A percentile compares a stretch with the other conserved stretches of the same genome.
These are phyloP conservation scores for Botrytis hyacinthi DNA, from an alignment of 2,329 filamentous ascomycete genomes.

Conservation along the genomic window DNA sequence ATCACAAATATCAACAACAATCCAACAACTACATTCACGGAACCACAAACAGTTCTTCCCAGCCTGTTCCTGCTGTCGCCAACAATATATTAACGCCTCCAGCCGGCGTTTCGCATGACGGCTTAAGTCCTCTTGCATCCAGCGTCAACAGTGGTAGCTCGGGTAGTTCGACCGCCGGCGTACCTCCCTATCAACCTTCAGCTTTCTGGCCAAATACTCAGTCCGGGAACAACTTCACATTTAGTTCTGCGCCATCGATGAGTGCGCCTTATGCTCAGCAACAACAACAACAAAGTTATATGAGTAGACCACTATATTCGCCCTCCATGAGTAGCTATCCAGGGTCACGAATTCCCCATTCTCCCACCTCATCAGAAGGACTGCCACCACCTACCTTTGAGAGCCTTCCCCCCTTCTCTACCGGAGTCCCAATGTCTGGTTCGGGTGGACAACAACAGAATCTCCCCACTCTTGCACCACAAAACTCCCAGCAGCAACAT, in stretches of 20 bases:
- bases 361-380: constrained; percentile 59
- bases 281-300: constrained; percentile 40
- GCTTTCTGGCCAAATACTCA: constrained; percentile 58
- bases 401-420: constrained; percentile 61
- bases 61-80: constrained; percentile 40
- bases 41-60: constrained; percentile 45
- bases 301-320: constrained; percentile 54
- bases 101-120: constrained; percentile 54
- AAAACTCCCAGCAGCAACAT: constrained; percentile 39
- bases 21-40: constrained; percentile 48
- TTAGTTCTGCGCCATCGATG: constrained; percentile 49
- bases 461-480: constrained; percentile 42
- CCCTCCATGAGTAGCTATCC: constrained; percentile 52
- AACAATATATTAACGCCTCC: constrained; percentile 45
- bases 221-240: constrained; percentile 50
- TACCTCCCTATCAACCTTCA: constrained; percentile 56
- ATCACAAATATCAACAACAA: constrained; percentile 40
- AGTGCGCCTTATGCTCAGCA: constrained; percentile 33
- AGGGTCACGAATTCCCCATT: constrained; percentile 51
- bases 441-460: constrained; percentile 40
- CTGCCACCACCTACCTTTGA: constrained; percentile 68
- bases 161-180: constrained; percentile 54
- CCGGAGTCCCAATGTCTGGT: constrained; percentile 55
- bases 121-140: constrained; percentile 60
- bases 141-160: constrained; percentile 60